These are phyloP conservation scores for Fusarium goolgardi DNA, from an alignment of 2,329 filamentous ascomycete species.

Conservation along the genomic window DNA sequence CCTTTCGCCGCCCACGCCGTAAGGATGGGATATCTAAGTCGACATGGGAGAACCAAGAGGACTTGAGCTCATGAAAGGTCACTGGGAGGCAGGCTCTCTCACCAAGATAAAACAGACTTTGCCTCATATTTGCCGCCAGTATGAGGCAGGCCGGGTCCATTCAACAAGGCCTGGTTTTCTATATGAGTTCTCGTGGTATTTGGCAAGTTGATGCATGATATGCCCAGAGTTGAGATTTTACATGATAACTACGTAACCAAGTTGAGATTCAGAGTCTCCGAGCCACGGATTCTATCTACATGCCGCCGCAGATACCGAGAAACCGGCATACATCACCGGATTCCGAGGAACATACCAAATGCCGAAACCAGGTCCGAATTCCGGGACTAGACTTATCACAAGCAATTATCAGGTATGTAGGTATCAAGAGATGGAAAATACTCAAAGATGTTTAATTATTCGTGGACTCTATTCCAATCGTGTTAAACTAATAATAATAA, in stretches of 20 bases:
- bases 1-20: not conserved
- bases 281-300: not conserved
- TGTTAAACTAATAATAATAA: conserved; percentile 5
- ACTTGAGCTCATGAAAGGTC: not conserved
- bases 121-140: not conserved
- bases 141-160: not conserved
- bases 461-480: conserved; percentile 11
- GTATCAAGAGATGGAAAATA: not conserved
- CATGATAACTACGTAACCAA: not conserved
- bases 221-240: not conserved
- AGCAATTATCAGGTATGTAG: not conserved
- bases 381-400: not conserved
- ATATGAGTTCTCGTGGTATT: not conserved
- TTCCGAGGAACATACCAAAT: conserved; percentile 4
- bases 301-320: conserved; percentile 1
- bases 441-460: conserved; percentile 15
- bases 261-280: not conserved
- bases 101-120: not conserved
- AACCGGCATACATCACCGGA: not conserved
- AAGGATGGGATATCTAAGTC: not conserved
- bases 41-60: not conserved
- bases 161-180: not conserved
- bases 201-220: not conserved
- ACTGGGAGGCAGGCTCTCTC: not conserved
- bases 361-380: conserved; percentile 6